Conservation (phyloP, 2,329 filamentous ascomycete genomes). For the Epichloe amarillans region DNA sequence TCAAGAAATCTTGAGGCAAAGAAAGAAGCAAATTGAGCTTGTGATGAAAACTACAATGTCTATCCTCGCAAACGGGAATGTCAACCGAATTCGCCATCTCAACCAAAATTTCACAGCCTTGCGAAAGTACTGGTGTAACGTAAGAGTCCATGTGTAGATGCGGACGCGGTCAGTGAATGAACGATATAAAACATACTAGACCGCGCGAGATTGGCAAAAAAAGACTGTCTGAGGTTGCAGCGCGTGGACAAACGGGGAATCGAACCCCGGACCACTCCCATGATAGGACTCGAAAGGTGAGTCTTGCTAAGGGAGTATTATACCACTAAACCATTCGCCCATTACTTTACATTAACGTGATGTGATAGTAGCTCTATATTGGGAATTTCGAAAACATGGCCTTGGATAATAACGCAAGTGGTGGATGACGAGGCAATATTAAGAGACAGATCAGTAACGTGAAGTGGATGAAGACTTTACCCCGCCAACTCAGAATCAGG, state of each 20-base stretch:
- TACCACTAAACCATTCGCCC: constrained; percentile 8
- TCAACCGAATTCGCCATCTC: too few species aligned
- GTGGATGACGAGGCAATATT: too few species aligned
- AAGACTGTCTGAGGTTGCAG: background rate
- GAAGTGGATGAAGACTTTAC: too few species aligned
- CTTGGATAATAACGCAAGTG: background rate
- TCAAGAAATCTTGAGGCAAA: background rate
- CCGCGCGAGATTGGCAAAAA: background rate
- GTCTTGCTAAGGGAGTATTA: constrained; percentile 5
- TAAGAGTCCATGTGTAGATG: too few species aligned
- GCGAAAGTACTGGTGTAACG: too few species aligned
- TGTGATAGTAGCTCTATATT: background rate
- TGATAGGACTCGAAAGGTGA: rapidly evolving
- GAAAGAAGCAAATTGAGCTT: background rate
- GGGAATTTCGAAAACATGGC: too few species aligned
- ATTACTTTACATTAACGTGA: rapidly evolving
- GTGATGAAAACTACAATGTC: too few species aligned
- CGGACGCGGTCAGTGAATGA: background rate
- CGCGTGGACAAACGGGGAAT: constrained; percentile 11
- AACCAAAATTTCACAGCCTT: too few species aligned
- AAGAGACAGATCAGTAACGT: too few species aligned
- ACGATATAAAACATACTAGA: background rate
- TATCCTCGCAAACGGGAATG: too few species aligned
- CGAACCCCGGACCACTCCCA: constrained; percentile 13
- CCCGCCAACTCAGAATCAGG: too few species aligned